Conservation (phyloP, 805 yeast genomes). For the Debaryomyces castellii region DNA sequence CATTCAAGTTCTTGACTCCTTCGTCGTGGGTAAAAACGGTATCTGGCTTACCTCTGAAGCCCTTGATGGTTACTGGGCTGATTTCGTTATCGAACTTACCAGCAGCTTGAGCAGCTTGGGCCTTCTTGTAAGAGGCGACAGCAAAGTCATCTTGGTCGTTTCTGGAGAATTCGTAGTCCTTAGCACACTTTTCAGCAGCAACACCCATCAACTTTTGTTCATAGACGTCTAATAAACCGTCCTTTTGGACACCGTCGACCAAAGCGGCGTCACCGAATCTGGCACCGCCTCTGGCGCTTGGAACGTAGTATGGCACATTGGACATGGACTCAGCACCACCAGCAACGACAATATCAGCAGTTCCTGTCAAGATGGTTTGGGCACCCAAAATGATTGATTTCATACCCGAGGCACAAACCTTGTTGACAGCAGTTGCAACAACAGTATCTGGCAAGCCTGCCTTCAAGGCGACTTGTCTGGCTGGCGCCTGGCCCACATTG, state of each 20-base stretch:
- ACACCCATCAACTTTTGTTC: conserved; percentile 91
- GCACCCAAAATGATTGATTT: conserved; percentile 90
- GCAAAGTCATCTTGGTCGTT: conserved; percentile 91
- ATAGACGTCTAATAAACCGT: conserved; percentile 92
- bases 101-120: conserved; percentile 72
- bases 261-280: conserved; percentile 81
- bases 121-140: conserved; percentile 78
- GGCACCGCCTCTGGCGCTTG: conserved; percentile 82
- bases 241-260: conserved; percentile 88
- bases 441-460: conserved; percentile 82
- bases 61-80: conserved; percentile 85
- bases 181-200: conserved; percentile 95
- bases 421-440: conserved; percentile 89
- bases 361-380: conserved; percentile 83
- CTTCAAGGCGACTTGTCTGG: conserved; percentile 92
- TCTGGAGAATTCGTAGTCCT: conserved; percentile 72
- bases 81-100: conserved; percentile 86
- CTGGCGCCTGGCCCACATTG: conserved; percentile 95
- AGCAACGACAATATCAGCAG: conserved; percentile 88
- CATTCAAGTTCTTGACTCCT: conserved; percentile 77
- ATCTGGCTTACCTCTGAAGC: conserved; percentile 86
- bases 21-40: conserved; percentile 73
- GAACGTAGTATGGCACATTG: conserved; percentile 89
- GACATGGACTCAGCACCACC: conserved; percentile 99
- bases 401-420: conserved; percentile 96